Evolutionary conservation across 2,329 filamentous ascomycete species (phyloP).

Genomic region (Onygena corvina): DNA sequence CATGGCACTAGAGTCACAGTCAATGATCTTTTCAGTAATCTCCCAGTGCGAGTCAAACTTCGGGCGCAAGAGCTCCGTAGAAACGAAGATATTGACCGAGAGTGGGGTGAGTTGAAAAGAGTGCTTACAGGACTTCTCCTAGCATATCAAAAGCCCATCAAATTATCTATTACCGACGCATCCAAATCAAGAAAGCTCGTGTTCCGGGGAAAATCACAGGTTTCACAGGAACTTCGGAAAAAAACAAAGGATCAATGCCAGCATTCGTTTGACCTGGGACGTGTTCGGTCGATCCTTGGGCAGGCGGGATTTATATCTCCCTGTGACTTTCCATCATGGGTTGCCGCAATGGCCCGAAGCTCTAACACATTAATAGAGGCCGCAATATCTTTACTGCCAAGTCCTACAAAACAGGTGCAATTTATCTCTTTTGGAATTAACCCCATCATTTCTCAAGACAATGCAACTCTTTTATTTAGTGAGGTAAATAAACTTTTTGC

Average conservation of each 20-base stretch:
- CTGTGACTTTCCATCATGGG: constrained; percentile 49
- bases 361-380: constrained; percentile 53
- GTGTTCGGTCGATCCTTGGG: constrained; percentile 44
- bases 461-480: constrained; percentile 57
- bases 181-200: constrained; percentile 30
- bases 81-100: constrained; percentile 43
- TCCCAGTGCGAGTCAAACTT: constrained; percentile 83
- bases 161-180: constrained; percentile 48
- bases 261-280: constrained; percentile 20
- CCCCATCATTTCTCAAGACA: constrained; percentile 46
- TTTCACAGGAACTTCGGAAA: neutral
- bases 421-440: constrained; percentile 69
- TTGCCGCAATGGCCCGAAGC: constrained; percentile 56
- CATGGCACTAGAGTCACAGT: constrained; percentile 69
- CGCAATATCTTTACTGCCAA: constrained; percentile 57
- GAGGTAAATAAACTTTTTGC: constrained; percentile 67
- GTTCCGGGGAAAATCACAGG: constrained; percentile 17
- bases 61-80: constrained; percentile 46
- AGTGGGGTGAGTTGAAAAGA: constrained; percentile 54
- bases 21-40: constrained; percentile 72
- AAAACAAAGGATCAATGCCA: neutral
- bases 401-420: constrained; percentile 60
- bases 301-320: constrained; percentile 54
- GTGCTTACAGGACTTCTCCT: constrained; percentile 55
- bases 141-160: constrained; percentile 49